phyloP scores from a whole-genome alignment of 2,329 filamentous ascomycete species.

The Neodidymelliopsis sp. region DNA sequence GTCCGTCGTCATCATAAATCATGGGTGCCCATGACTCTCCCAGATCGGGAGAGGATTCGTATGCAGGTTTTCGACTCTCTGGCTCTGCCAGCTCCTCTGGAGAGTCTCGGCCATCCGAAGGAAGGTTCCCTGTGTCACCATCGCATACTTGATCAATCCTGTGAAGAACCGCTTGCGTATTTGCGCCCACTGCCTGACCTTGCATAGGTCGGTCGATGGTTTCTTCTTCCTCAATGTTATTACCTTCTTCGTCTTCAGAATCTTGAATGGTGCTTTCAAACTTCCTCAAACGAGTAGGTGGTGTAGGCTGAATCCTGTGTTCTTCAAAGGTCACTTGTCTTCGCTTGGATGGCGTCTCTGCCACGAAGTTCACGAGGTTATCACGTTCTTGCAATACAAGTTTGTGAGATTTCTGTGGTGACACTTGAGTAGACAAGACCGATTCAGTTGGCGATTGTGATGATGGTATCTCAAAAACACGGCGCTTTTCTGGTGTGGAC shows the following conservation, averaged over 20 bases:
- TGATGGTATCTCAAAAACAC: constrained; percentile 42
- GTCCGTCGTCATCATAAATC: constrained; percentile 11
- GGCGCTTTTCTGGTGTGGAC: constrained; percentile 44
- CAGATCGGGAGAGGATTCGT: constrained; percentile 29
- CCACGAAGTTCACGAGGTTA: constrained; percentile 9
- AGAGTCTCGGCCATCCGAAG: background rate
- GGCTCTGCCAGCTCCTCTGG: constrained; percentile 19
- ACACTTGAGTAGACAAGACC: constrained; percentile 36
- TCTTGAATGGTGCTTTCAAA: constrained; percentile 43
- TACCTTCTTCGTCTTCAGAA: constrained; percentile 44
- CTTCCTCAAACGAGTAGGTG: constrained; percentile 28
- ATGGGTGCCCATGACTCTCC: constrained; percentile 23
- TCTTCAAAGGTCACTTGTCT: constrained; percentile 41
- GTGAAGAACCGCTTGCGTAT: constrained; percentile 38
- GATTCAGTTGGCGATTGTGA: constrained; percentile 47
- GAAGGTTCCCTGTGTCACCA: constrained; percentile 14
- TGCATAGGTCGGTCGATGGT: background rate
- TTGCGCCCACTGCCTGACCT: constrained; percentile 24
- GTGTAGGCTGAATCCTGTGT: constrained; percentile 13
- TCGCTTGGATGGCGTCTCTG: constrained; percentile 41
- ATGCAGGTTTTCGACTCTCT: background rate
- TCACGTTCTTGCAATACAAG: constrained; percentile 26
- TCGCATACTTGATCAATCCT: constrained; percentile 39
- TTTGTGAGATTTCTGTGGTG: constrained; percentile 26
- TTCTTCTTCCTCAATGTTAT: constrained; percentile 32